These are phyloP conservation scores for Lactarius hengduanensis DNA, from an alignment of 768 basidiomycete genomes.

Conservation along the genomic window DNA sequence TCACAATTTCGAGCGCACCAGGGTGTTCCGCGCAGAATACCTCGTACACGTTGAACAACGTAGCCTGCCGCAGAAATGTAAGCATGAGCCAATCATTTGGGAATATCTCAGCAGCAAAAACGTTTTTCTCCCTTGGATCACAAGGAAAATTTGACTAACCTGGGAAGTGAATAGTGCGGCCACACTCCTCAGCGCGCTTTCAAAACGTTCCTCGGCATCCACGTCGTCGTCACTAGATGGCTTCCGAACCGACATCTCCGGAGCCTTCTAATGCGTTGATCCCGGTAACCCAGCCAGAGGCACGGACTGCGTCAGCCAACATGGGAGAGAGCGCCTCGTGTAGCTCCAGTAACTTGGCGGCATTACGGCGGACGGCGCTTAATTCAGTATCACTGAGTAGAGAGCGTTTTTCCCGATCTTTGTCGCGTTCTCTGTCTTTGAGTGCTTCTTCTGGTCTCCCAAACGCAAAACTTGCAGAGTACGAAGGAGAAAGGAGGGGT, in stretches of 20 bases:
- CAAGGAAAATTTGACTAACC: conserved; percentile 18
- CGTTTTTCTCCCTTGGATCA: not conserved
- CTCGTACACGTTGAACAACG: conserved; percentile 76
- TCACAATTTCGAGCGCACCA: conserved; percentile 74
- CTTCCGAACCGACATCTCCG: conserved; percentile 12
- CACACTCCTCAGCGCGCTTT: conserved; percentile 20
- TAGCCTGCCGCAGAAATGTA: conserved; percentile 48
- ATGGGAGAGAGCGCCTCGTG: conserved; percentile 67
- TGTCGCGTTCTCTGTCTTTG: conserved; percentile 22
- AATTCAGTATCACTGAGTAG: conserved; percentile 60
- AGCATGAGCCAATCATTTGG: conserved; percentile 13
- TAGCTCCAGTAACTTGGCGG: conserved; percentile 60
- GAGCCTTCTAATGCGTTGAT: conserved; percentile 10
- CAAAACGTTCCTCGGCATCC: conserved; percentile 17
- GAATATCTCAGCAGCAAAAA: not conserved
- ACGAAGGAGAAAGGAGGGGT: conserved; percentile 37
- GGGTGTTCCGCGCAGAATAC: conserved; percentile 85
- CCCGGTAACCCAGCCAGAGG: conserved; percentile 46
- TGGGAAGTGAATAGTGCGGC: conserved; percentile 17
- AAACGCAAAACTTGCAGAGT: conserved; percentile 28
- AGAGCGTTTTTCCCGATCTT: conserved; percentile 42
- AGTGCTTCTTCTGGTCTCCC: conserved; percentile 13
- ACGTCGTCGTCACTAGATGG: conserved; percentile 5
- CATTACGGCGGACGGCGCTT: conserved; percentile 61
- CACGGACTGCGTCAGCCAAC: conserved; percentile 48